phyloP scores from a whole-genome alignment of 805 yeast species.

The Brettanomyces bruxellensis region DNA sequence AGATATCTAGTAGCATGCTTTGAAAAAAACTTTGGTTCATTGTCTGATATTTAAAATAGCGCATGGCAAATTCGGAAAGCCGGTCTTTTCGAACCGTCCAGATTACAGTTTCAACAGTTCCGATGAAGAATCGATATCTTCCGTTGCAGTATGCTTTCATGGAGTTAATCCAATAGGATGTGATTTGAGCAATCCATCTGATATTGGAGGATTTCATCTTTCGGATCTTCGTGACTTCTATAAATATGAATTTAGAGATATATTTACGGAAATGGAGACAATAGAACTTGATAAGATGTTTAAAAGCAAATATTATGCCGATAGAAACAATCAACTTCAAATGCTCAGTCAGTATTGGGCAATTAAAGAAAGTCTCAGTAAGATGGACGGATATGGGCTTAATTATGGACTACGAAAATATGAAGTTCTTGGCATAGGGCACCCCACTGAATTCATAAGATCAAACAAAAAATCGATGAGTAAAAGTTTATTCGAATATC shows the following conservation, averaged over 20 bases:
- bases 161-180: constrained; percentile 29
- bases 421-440: constrained; percentile 11
- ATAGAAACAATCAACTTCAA: constrained; percentile 9
- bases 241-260: constrained; percentile 17
- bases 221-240: constrained; percentile 13
- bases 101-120: constrained; percentile 48
- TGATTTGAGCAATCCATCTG: constrained; percentile 35
- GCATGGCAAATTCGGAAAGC: constrained; percentile 47
- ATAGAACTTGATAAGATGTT: constrained; percentile 18
- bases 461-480: no score
- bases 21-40: constrained; percentile 6
- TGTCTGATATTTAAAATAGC: constrained; percentile 20
- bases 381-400: constrained; percentile 56
- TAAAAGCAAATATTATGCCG: neutral
- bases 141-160: constrained; percentile 33
- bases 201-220: constrained; percentile 16
- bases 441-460: constrained; percentile 29
- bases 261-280: constrained; percentile 20
- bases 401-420: constrained; percentile 18
- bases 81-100: constrained; percentile 26
- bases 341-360: constrained; percentile 64
- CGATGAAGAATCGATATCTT: constrained; percentile 43
- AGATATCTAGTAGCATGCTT: constrained; percentile 30
- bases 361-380: constrained; percentile 67
- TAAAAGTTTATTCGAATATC: no score